Base-by-base conservation (phyloP, 2,329 filamentous ascomycete genomes). In the Penicillium sp. region DNA sequence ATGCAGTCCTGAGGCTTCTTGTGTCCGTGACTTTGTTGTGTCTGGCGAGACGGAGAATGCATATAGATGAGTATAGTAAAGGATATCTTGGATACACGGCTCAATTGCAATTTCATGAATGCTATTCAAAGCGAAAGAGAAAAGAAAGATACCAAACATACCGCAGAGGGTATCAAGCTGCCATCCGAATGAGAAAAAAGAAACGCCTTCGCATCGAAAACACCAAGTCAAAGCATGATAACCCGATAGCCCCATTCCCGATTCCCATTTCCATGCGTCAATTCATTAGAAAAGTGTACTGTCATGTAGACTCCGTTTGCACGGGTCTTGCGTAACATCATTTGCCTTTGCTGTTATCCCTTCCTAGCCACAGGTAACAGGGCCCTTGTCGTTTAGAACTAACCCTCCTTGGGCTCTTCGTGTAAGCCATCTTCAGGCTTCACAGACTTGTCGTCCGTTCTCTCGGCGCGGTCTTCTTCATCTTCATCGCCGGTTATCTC, bases 401-500 rank as follows among this genome's bases (percentile, higher is more conserved):
- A 48, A 27, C 40, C 32, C 28, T 48, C 47, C 23, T 40, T 45
- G 24, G 40, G 39, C 41, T 56, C 48, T 43, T 53, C 44, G 24
- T 46, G 24, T 40, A 51, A 44, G 28, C 46, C 39, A 4, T 36
- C 40, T 10, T 47, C 47, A 9, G 49, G 40, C 26, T 47, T 67
- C 57, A 24, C 42, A 63, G 54, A 77, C 76, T 44, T 73, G 64
- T 31, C 50, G 22, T 54, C 55, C 14, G 24, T 40, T 26, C 40
- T 46, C 14, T 60, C 53, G 22, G 35, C 13, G 37, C 64, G 64
- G 20, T 64, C 63, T 4, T 64, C 59, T 13, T 68, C 62, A 18
- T 56, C 57, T 44, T 68, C 67, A 11, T 69, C 68, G 16, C 66
- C 69, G 1, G 61, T 64, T 16, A 74, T 68, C 42, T 73, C 71